A percentile compares a stretch with the other conserved stretches of the same genome.
phyloP scores from a whole-genome alignment of 768 basidiomycete genomes.

The Pulveroboletus sp. region DNA sequence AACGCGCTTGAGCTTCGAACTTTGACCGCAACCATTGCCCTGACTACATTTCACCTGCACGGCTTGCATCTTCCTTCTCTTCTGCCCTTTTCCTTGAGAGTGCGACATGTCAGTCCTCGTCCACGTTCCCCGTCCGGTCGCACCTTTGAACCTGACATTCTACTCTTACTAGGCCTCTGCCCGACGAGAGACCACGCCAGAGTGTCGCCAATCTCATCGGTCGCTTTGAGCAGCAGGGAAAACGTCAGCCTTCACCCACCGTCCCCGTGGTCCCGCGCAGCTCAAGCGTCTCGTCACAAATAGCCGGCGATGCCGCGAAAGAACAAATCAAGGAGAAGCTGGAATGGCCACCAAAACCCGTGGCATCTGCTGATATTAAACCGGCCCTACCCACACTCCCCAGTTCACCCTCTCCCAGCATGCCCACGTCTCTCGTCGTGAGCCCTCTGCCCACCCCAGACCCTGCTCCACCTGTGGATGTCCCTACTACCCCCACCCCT shows the following conservation, averaged over 20 bases:
- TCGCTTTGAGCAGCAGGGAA: constrained; percentile 80
- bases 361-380: constrained; percentile 33
- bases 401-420: constrained; percentile 25
- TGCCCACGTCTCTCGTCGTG: constrained; percentile 17
- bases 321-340: constrained; percentile 69
- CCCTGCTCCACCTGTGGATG: constrained; percentile 15
- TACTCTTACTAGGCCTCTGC: constrained; percentile 60
- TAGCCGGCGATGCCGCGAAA: constrained; percentile 59
- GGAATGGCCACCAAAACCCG: constrained; percentile 71
- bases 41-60: constrained; percentile 17
- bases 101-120: constrained; percentile 28
- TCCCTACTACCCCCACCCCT: constrained; percentile 20
- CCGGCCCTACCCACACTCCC: constrained; percentile 35
- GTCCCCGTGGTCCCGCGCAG: constrained; percentile 48
- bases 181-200: constrained; percentile 84
- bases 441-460: constrained; percentile 32
- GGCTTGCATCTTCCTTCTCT: constrained; percentile 14
- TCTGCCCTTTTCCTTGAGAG: constrained; percentile 10
- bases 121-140: constrained; percentile 3
- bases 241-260: constrained; percentile 49
- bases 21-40: constrained; percentile 26
- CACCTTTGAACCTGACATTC: constrained; percentile 8
- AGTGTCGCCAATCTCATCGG: constrained; percentile 91
- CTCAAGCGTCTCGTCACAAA: constrained; percentile 65
- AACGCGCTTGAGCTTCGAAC: background rate